Conservation (phyloP, 495 filamentous ascomycete genomes). For the Xylaria grammica region DNA sequence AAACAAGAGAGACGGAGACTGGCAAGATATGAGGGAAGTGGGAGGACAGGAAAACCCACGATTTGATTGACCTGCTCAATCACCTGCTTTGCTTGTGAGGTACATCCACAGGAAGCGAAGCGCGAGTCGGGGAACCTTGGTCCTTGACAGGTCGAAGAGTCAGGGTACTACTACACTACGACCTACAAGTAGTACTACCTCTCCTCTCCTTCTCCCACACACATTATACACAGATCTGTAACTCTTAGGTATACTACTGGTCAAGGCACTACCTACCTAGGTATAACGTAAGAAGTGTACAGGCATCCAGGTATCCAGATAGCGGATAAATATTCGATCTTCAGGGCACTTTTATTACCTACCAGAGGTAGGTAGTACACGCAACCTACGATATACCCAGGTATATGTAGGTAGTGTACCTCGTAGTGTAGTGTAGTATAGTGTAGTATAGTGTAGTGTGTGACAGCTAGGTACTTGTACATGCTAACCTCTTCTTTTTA, state of each 20-base stretch:
- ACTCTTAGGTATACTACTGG: too few species aligned
- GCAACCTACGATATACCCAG: too few species aligned
- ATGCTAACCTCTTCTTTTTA: neutral
- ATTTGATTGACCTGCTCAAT: constrained; percentile 20
- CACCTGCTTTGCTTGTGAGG: constrained; percentile 19
- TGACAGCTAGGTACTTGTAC: neutral
- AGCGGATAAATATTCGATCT: neutral
- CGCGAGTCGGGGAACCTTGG: constrained; percentile 26
- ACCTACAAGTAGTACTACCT: neutral
- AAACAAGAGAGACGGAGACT: constrained; percentile 31
- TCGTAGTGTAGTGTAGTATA: neutral
- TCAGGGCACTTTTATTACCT: neutral
- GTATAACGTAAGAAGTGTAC: neutral
- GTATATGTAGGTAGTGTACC: too few species aligned
- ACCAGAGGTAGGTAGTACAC: too few species aligned
- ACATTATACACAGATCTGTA: too few species aligned
- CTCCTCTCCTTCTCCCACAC: neutral
- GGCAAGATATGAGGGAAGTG: constrained; percentile 27
- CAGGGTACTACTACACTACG: constrained; percentile 10
- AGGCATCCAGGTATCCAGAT: neutral
- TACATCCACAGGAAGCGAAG: constrained; percentile 20
- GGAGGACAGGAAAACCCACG: constrained; percentile 23
- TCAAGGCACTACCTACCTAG: too few species aligned
- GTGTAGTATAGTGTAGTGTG: neutral
- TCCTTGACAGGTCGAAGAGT: constrained; percentile 21